Evolutionary conservation across 2,329 filamentous ascomycete genomes (phyloP).

Genomic region (Botrytis aclada): DNA sequence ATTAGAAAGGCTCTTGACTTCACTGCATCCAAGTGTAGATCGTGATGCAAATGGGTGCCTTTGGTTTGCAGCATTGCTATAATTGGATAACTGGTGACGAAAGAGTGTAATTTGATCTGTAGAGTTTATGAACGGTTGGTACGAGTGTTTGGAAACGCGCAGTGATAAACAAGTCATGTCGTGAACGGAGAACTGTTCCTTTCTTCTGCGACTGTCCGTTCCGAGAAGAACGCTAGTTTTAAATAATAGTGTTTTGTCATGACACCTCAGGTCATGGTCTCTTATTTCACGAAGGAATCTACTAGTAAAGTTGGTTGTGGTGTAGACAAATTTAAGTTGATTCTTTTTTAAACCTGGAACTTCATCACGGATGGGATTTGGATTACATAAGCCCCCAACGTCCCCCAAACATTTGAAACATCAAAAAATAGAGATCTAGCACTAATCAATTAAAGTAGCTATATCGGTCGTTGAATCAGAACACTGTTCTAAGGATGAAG

Average conservation of each 20-base stretch:
- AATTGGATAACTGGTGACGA: not conserved
- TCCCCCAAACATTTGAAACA: not conserved
- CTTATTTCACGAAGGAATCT: not conserved
- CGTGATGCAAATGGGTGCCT: not conserved
- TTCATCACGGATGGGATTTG: not conserved
- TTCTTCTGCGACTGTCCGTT: not conserved
- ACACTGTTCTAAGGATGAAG: not conserved
- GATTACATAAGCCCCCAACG: conserved; percentile 2
- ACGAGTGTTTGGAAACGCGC: not conserved
- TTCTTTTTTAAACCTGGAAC: not conserved
- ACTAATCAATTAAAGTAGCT: no score
- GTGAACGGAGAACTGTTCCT: not conserved
- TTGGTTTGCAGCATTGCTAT: no score
- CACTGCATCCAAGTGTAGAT: not conserved
- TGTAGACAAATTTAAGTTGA: not conserved
- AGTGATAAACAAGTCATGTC: not conserved
- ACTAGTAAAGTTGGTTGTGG: not conserved
- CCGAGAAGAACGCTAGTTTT: fast-evolving
- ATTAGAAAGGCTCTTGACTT: not conserved
- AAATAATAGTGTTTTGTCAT: not conserved
- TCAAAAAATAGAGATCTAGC: not conserved
- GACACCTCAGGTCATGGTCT: not conserved
- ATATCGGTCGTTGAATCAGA: not conserved
- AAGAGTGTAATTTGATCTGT: not conserved
- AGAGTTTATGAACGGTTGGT: not conserved